Percentiles rank a stretch among this genome's conserved stretches.
phyloP scores from a whole-genome alignment of 2,329 filamentous ascomycete species.

The Pseudogymnoascus sp. region DNA sequence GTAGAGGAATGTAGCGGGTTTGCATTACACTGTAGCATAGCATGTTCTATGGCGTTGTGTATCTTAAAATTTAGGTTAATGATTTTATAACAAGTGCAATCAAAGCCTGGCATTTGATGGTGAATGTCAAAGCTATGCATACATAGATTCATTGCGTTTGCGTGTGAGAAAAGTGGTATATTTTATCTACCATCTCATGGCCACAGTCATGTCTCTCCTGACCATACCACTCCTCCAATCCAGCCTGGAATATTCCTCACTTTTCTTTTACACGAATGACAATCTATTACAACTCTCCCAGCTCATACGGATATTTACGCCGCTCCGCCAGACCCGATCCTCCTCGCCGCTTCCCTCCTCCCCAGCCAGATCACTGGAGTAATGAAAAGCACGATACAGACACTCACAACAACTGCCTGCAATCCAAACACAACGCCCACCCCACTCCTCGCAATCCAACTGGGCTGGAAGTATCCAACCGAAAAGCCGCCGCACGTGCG shows the following conservation, averaged over 20 bases:
- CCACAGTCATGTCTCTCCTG: neutral
- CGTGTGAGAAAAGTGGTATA: neutral
- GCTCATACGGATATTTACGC: neutral
- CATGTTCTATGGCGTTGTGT: neutral
- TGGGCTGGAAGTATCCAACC: slow-evolving; percentile 18
- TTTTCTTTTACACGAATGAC: neutral
- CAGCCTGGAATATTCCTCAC: neutral
- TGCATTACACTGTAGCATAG: neutral
- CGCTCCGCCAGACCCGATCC: neutral
- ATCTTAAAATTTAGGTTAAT: neutral
- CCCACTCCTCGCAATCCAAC: slow-evolving; percentile 25
- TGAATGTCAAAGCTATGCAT: neutral
- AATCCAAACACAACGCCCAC: slow-evolving; percentile 15
- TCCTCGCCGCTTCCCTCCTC: neutral
- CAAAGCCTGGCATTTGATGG: neutral
- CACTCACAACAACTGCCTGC: neutral
- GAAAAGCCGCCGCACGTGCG: slow-evolving; percentile 32
- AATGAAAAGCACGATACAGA: neutral
- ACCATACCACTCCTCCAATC: neutral
- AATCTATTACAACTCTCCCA: neutral
- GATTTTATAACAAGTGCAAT: neutral
- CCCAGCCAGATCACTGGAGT: neutral
- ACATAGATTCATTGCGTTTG: neutral
- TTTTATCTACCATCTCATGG: neutral
- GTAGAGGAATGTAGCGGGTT: neutral